Evolutionary conservation across 164 flowering plant species (phyloP).

Genomic region (Berberis thunbergii): DNA sequence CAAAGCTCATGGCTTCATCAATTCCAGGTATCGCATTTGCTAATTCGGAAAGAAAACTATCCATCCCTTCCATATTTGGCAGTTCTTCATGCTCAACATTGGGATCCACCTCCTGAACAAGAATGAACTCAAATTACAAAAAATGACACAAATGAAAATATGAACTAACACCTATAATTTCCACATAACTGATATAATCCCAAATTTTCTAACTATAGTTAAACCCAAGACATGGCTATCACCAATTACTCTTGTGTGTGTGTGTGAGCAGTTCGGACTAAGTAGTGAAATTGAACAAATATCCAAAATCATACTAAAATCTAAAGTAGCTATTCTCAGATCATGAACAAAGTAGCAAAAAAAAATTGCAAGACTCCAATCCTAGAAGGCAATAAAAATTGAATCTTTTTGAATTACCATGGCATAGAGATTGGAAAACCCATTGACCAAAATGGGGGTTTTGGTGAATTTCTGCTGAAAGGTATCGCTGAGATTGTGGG

Average conservation of each 20-base stretch:
- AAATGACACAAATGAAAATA: not conserved
- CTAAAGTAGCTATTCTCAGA: too few relatives aligned
- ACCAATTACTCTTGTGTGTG: too few relatives aligned
- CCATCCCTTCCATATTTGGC: slow-evolving; percentile 59
- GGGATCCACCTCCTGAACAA: slow-evolving; percentile 84
- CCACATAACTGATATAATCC: not conserved
- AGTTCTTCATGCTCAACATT: slow-evolving; percentile 71
- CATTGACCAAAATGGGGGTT: slow-evolving; percentile 75
- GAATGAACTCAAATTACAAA: not conserved
- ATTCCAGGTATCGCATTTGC: slow-evolving; percentile 97
- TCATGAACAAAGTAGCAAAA: too few relatives aligned
- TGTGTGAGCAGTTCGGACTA: too few relatives aligned
- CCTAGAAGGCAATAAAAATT: too few relatives aligned
- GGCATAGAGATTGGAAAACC: slow-evolving; percentile 78
- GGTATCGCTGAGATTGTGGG: slow-evolving; percentile 94
- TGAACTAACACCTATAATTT: not conserved
- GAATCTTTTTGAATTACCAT: slow-evolving; percentile 39
- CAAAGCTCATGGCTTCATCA: slow-evolving; percentile 99
- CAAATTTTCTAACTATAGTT: too few relatives aligned
- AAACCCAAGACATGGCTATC: too few relatives aligned
- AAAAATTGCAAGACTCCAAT: too few relatives aligned
- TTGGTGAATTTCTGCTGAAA: slow-evolving; percentile 88
- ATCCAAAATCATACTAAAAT: too few relatives aligned
- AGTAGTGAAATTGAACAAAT: too few relatives aligned
- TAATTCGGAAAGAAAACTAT: slow-evolving; percentile 73